Percentiles rank a stretch among this genome's conserved stretches.
Conservation (phyloP, 441 rosid species). For the Erodium texanum region DNA sequence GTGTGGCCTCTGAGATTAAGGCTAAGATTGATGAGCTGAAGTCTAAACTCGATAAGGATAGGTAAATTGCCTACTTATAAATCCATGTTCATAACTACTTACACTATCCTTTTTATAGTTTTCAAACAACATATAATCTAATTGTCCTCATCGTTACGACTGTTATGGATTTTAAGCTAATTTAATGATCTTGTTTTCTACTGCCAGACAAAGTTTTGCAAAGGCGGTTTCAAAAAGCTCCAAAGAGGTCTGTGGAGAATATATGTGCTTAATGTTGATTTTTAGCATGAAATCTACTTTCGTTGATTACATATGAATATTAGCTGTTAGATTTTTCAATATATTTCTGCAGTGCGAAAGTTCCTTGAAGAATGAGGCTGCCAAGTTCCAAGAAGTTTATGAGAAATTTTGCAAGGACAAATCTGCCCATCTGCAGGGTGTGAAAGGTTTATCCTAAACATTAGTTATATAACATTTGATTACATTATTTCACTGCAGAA, state of each 20-base stretch:
- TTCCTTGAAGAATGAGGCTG: slow-evolving; percentile 51
- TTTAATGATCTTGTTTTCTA: slow-evolving; percentile 10
- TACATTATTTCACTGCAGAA: background rate
- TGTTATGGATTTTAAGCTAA: background rate
- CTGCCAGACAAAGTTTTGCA: slow-evolving; percentile 50
- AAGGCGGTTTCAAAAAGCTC: slow-evolving; percentile 72
- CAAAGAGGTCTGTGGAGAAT: slow-evolving; percentile 47
- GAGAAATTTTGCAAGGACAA: slow-evolving; percentile 64
- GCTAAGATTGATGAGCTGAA: slow-evolving; percentile 58
- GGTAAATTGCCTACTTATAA: slow-evolving; percentile 30
- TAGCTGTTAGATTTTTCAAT: background rate
- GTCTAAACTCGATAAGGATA: slow-evolving; percentile 59
- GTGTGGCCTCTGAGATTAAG: slow-evolving; percentile 63
- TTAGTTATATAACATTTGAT: background rate
- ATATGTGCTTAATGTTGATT: slow-evolving; percentile 13
- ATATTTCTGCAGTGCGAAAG: slow-evolving; percentile 50
- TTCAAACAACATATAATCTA: background rate
- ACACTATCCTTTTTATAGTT: slow-evolving; percentile 10
- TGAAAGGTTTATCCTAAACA: slow-evolving; percentile 38
- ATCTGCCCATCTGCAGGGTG: slow-evolving; percentile 42
- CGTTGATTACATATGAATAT: slow-evolving; percentile 10
- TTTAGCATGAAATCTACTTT: slow-evolving; percentile 10
- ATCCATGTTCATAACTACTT: slow-evolving; percentile 1
- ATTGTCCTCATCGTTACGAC: background rate
- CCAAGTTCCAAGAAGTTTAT: slow-evolving; percentile 54